phyloP scores from a whole-genome alignment of 2,329 filamentous ascomycete species.

The Monascus ruber region DNA sequence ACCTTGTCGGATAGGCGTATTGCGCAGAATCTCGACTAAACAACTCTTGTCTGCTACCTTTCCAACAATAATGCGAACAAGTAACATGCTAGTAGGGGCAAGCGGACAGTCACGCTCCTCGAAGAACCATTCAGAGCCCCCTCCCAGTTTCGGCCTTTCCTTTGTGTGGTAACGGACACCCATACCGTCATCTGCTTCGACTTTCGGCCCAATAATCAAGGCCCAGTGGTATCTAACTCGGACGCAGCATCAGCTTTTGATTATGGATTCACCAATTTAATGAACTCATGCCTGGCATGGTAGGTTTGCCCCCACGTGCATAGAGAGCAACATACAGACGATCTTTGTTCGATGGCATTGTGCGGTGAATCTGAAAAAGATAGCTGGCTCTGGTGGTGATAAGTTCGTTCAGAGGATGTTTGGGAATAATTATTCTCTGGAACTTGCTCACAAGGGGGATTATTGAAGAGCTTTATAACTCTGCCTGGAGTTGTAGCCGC shows the following conservation, averaged over 20 bases:
- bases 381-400: no score
- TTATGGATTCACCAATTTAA: no score
- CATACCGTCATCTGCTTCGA: slow-evolving; percentile 7
- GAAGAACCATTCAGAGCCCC: slow-evolving; percentile 16
- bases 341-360: slow-evolving; percentile 16
- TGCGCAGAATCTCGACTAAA: slow-evolving; percentile 18
- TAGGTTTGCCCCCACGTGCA: slow-evolving; percentile 11
- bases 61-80: slow-evolving; percentile 19
- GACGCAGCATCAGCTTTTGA: no score
- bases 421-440: no score
- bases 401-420: no score
- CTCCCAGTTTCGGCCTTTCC: slow-evolving; percentile 9
- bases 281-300: slow-evolving; percentile 15
- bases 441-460: no score
- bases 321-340: slow-evolving; percentile 21
- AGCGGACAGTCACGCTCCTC: slow-evolving; percentile 13
- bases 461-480: no score
- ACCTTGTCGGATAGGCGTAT: slow-evolving; percentile 18
- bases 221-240: slow-evolving; percentile 32
- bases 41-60: slow-evolving; percentile 21
- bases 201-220: slow-evolving; percentile 28
- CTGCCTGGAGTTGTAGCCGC: no score
- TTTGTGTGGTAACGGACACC: slow-evolving; percentile 25
- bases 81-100: slow-evolving; percentile 14
- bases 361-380: no score